phyloP scores from a whole-genome alignment of 2,329 filamentous ascomycete genomes.

The Colletotrichum higginsianum region DNA sequence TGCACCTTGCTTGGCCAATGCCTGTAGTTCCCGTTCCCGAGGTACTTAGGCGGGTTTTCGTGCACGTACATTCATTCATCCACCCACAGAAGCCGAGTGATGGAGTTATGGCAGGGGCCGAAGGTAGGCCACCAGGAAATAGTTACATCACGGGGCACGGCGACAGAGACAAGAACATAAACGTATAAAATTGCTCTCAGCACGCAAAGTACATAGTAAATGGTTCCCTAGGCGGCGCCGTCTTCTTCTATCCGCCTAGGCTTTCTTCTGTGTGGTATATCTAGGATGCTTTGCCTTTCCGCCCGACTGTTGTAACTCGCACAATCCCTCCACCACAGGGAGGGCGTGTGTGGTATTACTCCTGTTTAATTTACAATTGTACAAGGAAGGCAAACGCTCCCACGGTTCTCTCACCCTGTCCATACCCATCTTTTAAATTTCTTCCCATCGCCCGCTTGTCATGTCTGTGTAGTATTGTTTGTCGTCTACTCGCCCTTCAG shows the following conservation, averaged over 20 bases:
- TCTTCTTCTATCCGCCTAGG: not conserved
- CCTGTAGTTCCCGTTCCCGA: too few species aligned
- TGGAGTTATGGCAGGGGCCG: too few species aligned
- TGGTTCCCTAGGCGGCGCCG: conserved; percentile 1
- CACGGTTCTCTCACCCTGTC: conserved; percentile 19
- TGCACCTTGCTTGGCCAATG: too few species aligned
- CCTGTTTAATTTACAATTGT: conserved; percentile 22
- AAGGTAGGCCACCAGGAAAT: not conserved
- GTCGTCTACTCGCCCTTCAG: conserved; percentile 73
- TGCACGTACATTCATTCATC: not conserved
- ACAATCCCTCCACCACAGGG: conserved; percentile 6
- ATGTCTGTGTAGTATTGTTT: conserved; percentile 4
- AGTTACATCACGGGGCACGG: not conserved
- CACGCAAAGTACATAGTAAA: conserved; percentile 14
- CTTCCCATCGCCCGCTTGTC: conserved; percentile 6
- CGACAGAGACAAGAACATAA: not conserved
- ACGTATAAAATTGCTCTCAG: conserved; percentile 5
- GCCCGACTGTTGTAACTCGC: conserved; percentile 5
- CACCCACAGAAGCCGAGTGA: too few species aligned
- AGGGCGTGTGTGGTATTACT: conserved; percentile 14
- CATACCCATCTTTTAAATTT: conserved; percentile 14
- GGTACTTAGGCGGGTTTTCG: not conserved
- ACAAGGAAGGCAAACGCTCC: conserved; percentile 10
- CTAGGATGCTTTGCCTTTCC: conserved; percentile 9
- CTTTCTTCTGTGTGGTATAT: conserved; percentile 2